Conservation (phyloP, 2,329 filamentous ascomycete genomes). For the Fonsecaea nubica region DNA sequence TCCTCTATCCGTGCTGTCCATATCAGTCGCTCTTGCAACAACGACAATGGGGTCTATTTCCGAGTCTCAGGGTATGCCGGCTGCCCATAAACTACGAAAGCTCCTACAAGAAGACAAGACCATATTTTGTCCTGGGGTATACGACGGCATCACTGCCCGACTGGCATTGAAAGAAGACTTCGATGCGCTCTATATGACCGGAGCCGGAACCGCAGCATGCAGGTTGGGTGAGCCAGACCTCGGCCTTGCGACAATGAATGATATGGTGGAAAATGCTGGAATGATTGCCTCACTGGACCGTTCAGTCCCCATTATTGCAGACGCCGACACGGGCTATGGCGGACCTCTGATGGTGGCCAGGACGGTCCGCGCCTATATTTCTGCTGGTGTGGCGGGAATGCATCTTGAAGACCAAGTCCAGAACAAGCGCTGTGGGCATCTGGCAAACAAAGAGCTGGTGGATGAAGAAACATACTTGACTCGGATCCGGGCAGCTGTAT, state of each 20-base stretch:
- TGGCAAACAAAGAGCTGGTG: slow-evolving; percentile 50
- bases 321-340: slow-evolving; percentile 61
- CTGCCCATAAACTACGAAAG: neutral
- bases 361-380: slow-evolving; percentile 58
- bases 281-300: slow-evolving; percentile 61
- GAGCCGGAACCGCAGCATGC: slow-evolving; percentile 58
- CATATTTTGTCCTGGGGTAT: slow-evolving; percentile 62
- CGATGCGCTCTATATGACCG: slow-evolving; percentile 70
- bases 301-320: slow-evolving; percentile 58
- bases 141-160: slow-evolving; percentile 65
- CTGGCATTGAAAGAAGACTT: slow-evolving; percentile 68
- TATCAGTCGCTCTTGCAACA: neutral
- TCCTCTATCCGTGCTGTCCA: too few species aligned
- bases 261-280: slow-evolving; percentile 60
- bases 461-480: slow-evolving; percentile 44
- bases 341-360: slow-evolving; percentile 56
- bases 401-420: slow-evolving; percentile 61
- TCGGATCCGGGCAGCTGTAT: slow-evolving; percentile 49
- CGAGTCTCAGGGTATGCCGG: neutral
- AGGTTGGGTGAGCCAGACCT: slow-evolving; percentile 58
- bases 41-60: neutral
- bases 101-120: slow-evolving; percentile 4
- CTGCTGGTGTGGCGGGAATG: slow-evolving; percentile 61
- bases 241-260: slow-evolving; percentile 59
- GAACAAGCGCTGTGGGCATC: slow-evolving; percentile 51